Conservation (phyloP, 2,329 filamentous ascomycete species). For the Fusarium sp. region DNA sequence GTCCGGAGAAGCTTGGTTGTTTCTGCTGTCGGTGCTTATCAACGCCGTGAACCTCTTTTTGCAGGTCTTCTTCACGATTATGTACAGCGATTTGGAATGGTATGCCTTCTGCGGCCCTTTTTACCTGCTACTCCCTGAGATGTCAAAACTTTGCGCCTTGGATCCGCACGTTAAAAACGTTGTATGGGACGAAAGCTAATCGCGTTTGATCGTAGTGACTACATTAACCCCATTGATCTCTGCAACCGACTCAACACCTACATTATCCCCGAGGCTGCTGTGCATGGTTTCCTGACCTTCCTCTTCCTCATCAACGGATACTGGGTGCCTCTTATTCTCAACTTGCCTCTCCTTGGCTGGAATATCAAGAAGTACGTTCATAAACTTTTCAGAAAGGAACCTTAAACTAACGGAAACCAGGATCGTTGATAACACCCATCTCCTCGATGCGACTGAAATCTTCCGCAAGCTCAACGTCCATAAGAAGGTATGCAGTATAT, state of each 20-base stretch:
- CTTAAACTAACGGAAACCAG: constrained; percentile 62
- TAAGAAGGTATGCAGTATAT: constrained; percentile 80
- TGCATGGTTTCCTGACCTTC: constrained; percentile 95
- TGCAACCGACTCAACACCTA: constrained; percentile 99
- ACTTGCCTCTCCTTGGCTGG: constrained; percentile 90
- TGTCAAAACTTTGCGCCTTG: constrained; percentile 34
- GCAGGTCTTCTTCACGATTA: constrained; percentile 99
- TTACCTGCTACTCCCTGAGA: constrained; percentile 17
- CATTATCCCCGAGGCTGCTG: constrained; percentile 97
- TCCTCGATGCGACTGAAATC: constrained; percentile 97
- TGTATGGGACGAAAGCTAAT: constrained; percentile 34
- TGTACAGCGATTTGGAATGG: constrained; percentile 99
- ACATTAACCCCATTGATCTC: constrained; percentile 99
- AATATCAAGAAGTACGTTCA: constrained; percentile 94
- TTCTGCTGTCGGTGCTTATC: constrained; percentile 96
- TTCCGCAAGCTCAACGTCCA: constrained; percentile 99
- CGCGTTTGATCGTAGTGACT: constrained; percentile 75
- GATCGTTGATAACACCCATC: constrained; percentile 96
- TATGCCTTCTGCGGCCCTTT: constrained; percentile 62
- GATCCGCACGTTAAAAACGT: constrained; percentile 28
- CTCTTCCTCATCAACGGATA: constrained; percentile 99
- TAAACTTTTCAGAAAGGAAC: background rate
- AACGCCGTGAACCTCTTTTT: constrained; percentile 99
- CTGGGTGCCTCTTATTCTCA: constrained; percentile 93
- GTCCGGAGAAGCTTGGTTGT: constrained; percentile 99